Evolutionary conservation across 1,284 basidiomycete genomes (phyloP).

Genomic region (Marasmius fiardii): DNA sequence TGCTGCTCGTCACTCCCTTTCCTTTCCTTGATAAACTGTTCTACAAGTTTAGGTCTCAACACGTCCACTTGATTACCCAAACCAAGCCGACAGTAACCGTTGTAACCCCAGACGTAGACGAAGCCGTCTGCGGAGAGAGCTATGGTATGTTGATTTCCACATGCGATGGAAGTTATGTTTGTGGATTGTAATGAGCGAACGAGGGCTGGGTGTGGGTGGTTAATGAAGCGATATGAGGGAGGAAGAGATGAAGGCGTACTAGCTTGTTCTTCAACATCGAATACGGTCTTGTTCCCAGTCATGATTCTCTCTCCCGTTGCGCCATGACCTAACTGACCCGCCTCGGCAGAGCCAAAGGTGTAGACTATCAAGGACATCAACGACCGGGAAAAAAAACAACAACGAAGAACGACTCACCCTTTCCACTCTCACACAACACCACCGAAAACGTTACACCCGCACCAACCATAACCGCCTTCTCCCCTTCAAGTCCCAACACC

Average conservation of each 20-base stretch:
- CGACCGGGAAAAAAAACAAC: conserved; percentile 2
- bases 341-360: conserved; percentile 87
- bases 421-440: conserved; percentile 76
- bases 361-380: conserved; percentile 53
- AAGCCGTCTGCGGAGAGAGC: conserved; percentile 78
- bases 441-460: conserved; percentile 85
- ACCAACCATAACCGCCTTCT: conserved; percentile 68
- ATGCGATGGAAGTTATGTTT: conserved; percentile 78
- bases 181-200: conserved; percentile 72
- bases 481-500: conserved; percentile 59
- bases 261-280: conserved; percentile 76
- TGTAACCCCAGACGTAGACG: conserved; percentile 87
- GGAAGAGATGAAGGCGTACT: conserved; percentile 37
- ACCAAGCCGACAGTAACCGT: conserved; percentile 78
- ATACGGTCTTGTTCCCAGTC: conserved; percentile 79
- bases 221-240: conserved; percentile 5
- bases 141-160: conserved; percentile 84
- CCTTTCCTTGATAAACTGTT: conserved; percentile 46
- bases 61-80: conserved; percentile 84
- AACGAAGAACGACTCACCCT: conserved; percentile 40
- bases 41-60: conserved; percentile 72
- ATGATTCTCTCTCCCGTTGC: conserved; percentile 86
- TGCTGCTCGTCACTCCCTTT: conserved; percentile 3
- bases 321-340: conserved; percentile 91
- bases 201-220: conserved; percentile 43